phyloP scores from a whole-genome alignment of 2,329 filamentous ascomycete genomes.

The Cordyceps cateniannulata region DNA sequence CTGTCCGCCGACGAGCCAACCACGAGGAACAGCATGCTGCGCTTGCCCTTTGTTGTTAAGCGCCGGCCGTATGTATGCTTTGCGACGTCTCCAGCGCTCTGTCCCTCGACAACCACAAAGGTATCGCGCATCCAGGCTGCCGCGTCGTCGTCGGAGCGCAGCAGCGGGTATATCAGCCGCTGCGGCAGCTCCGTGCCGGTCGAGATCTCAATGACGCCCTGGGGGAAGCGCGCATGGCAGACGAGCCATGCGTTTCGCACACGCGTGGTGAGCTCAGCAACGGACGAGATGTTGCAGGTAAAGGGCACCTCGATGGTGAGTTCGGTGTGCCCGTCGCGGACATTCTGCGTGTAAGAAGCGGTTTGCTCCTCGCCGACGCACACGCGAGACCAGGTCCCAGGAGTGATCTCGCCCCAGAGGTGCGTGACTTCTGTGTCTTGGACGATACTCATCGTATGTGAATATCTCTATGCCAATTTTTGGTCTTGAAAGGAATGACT shows the following conservation, averaged over 20 bases:
- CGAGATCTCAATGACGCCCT: neutral
- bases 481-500: neutral
- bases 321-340: constrained; percentile 2
- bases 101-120: neutral
- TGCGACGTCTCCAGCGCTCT: neutral
- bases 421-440: neutral
- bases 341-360: neutral
- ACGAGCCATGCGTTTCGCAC: neutral
- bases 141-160: neutral
- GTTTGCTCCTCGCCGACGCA: constrained; percentile 2
- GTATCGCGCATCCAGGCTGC: neutral
- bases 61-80: neutral
- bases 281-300: neutral
- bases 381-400: neutral
- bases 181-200: neutral
- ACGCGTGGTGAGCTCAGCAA: neutral
- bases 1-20: neutral
- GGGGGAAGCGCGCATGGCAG: neutral
- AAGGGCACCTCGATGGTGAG: constrained; percentile 3
- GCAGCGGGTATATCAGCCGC: neutral
- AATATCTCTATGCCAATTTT: neutral
- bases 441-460: neutral
- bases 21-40: constrained; percentile 5
- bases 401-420: neutral
- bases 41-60: neutral